phyloP scores from a whole-genome alignment of 1,284 basidiomycete species.

The Athelia psychrophila region DNA sequence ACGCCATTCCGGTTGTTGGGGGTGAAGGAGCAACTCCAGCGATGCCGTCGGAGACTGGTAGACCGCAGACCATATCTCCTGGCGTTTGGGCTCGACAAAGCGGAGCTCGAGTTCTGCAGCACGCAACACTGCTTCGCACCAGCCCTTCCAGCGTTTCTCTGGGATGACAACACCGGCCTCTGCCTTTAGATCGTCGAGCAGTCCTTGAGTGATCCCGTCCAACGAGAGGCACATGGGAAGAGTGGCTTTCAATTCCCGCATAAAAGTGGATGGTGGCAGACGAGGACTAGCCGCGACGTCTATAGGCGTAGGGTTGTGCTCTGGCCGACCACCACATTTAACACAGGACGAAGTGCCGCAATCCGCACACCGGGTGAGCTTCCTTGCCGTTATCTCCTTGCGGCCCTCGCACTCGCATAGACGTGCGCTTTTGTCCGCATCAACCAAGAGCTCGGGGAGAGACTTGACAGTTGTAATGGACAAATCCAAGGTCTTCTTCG shows the following conservation, averaged over 20 bases:
- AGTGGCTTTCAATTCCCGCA: slow-evolving; percentile 71
- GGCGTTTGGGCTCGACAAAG: slow-evolving; percentile 85
- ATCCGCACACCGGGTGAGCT: slow-evolving; percentile 69
- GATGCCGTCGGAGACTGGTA: slow-evolving; percentile 74
- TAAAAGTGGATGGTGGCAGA: slow-evolving; percentile 70
- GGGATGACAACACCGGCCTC: slow-evolving; percentile 42
- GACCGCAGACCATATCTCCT: slow-evolving; percentile 82
- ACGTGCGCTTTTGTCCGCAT: slow-evolving; percentile 72
- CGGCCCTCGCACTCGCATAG: slow-evolving; percentile 91
- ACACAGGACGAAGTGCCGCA: slow-evolving; percentile 83
- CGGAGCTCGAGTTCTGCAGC: slow-evolving; percentile 68
- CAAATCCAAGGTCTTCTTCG: slow-evolving; percentile 65
- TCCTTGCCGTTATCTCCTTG: slow-evolving; percentile 69
- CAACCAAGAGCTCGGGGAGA: slow-evolving; percentile 56
- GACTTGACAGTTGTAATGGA: slow-evolving; percentile 48
- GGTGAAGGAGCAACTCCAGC: slow-evolving; percentile 78
- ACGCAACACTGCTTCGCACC: slow-evolving; percentile 67
- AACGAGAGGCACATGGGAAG: slow-evolving; percentile 87
- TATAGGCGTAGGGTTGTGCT: slow-evolving; percentile 70
- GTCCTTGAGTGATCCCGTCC: slow-evolving; percentile 45
- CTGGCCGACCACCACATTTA: slow-evolving; percentile 87
- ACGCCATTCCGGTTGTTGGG: slow-evolving; percentile 83
- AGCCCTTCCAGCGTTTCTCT: slow-evolving; percentile 57
- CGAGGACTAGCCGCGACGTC: slow-evolving; percentile 49
- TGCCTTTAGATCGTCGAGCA: slow-evolving; percentile 54